Evolutionary conservation across 1,284 basidiomycete genomes (phyloP), one percentile per base, ranked within the genome.

Genomic region (Malassezia globosa): DNA sequence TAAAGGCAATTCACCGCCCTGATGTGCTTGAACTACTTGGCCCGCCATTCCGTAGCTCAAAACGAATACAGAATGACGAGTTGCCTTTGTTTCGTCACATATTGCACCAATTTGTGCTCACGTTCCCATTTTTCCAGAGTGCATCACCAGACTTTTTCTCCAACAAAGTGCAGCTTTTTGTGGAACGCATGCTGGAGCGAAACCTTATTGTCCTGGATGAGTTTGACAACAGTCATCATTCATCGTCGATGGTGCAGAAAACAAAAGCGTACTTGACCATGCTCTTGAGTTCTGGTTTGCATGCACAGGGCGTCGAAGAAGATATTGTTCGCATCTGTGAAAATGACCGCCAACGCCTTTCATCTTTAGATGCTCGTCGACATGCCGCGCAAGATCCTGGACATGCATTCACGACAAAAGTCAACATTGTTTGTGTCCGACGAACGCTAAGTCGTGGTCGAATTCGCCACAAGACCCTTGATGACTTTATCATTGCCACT

Each of bases 401-500:
- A 26, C 25, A 7, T 10, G 5, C 10, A 25, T 5, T n/a, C 22
- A n/a, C 16, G 11, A n/a, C 16, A 21, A 16, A 21, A 60, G 59
- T 71, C 44, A 65, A 71, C 23, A 61, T 71, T 35, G 59, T 65
- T 22, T 56, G 58, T 5, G 66, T 71, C 3, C 59, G 68, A 35
- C 66, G 48, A 7, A 54, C 63, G 10, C 33, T 54, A 22, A 56
- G 43, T 5, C 66, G 63, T 43, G 64, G 64, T 4, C 47, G 60
- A 5, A 37, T 71, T 14, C 58, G 66, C 22, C 63, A 43, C 38
- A 52, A 57, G 16, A 40, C 50, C 4, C 66, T 68, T 39, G 63
- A 67, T 39, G 92, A 96, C 76, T 97, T 97, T 71, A 81, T 97
- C 62, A 82, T 97, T 29, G 81, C 87, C 24, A 97, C 92, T 0